Evolutionary conservation across 768 basidiomycete genomes (phyloP).

Genomic region (Mycena kentingensis): DNA sequence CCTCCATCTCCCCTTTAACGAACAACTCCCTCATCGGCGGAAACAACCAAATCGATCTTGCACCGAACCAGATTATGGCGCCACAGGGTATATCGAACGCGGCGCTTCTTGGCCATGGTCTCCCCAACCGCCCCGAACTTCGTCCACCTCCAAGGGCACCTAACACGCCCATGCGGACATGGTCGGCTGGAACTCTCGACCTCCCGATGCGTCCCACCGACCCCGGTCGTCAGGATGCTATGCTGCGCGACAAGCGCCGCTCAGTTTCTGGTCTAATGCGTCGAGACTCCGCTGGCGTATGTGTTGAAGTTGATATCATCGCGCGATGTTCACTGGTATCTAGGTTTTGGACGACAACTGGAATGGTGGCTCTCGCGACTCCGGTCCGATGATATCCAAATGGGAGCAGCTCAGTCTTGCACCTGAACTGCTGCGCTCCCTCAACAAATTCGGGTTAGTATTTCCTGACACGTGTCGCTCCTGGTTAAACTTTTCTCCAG

Average conservation of each 20-base stretch:
- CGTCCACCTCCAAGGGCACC: constrained; percentile 62
- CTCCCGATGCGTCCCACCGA: constrained; percentile 62
- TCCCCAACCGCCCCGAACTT: constrained; percentile 67
- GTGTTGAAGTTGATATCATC: constrained; percentile 29
- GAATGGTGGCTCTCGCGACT: constrained; percentile 61
- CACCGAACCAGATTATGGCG: constrained; percentile 49
- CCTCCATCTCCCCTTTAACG: constrained; percentile 39
- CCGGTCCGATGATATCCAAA: constrained; percentile 84
- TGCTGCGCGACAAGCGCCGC: constrained; percentile 69
- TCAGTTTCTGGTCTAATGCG: constrained; percentile 69
- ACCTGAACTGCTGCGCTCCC: constrained; percentile 83
- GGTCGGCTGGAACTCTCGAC: constrained; percentile 83
- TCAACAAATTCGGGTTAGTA: constrained; percentile 91
- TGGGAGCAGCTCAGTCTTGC: constrained; percentile 92
- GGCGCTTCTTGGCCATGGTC: constrained; percentile 55
- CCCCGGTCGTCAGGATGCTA: constrained; percentile 45
- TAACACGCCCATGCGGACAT: constrained; percentile 75
- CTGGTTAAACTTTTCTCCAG: constrained; percentile 40
- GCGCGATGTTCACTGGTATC: constrained; percentile 13
- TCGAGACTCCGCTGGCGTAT: constrained; percentile 74
- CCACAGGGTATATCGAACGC: constrained; percentile 41
- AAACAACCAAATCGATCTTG: constrained; percentile 48
- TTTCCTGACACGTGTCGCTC: neutral
- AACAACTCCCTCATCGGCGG: constrained; percentile 45
- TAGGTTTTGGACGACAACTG: constrained; percentile 63